These are phyloP conservation scores for Fusarium sp. DNA, from an alignment of 2,329 filamentous ascomycete genomes.

Conservation along the genomic window DNA sequence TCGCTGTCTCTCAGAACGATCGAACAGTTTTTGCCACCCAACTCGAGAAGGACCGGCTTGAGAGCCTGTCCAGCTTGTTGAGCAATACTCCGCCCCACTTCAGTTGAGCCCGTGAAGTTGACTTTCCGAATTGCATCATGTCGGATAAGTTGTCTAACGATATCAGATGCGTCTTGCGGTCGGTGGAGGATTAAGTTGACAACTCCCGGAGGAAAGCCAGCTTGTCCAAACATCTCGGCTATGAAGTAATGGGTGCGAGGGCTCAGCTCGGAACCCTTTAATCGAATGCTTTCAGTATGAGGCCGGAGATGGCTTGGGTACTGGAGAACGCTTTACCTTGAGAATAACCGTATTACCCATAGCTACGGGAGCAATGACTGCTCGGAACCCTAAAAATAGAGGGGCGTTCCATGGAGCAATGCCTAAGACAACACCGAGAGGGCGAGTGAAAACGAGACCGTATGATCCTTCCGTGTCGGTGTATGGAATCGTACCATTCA, in stretches of 20 bases:
- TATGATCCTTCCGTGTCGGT: background rate
- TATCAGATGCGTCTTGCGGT: conserved; percentile 70
- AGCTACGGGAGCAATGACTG: conserved; percentile 1
- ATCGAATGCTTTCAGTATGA: too few relatives aligned
- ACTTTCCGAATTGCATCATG: conserved; percentile 77
- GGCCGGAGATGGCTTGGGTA: background rate
- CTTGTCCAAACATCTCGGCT: conserved; percentile 72
- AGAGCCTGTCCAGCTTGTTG: conserved; percentile 74
- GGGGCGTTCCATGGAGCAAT: conserved; percentile 10
- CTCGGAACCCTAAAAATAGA: background rate
- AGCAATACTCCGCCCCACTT: conserved; percentile 77
- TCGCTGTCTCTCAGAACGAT: conserved; percentile 85
- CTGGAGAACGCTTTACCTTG: conserved; percentile 56
- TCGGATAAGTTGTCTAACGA: conserved; percentile 75
- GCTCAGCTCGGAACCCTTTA: conserved; percentile 70
- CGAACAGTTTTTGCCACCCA: conserved; percentile 82
- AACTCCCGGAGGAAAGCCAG: conserved; percentile 78
- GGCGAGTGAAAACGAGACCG: background rate
- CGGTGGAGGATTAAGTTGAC: conserved; percentile 77
- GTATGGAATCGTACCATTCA: background rate
- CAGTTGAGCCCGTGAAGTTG: conserved; percentile 84
- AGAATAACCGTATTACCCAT: conserved; percentile 76
- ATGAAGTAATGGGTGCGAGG: conserved; percentile 72
- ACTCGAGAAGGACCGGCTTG: conserved; percentile 82
- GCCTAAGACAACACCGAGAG: background rate